phyloP scores from a whole-genome alignment of 2,329 filamentous ascomycete species.

The Venturiaceae sp. region DNA sequence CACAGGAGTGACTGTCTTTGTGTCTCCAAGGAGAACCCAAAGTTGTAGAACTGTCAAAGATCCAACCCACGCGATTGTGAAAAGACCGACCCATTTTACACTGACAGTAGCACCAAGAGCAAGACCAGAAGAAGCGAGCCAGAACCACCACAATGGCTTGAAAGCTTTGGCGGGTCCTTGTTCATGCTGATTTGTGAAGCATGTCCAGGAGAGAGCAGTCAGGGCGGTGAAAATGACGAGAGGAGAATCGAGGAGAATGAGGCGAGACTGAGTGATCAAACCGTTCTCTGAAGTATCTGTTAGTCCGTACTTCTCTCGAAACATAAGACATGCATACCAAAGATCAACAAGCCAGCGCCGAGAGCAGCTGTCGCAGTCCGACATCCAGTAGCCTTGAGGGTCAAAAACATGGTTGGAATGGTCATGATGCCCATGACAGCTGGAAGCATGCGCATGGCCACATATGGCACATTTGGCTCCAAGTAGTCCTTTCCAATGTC shows the following conservation, averaged over 20 bases:
- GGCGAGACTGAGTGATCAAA: constrained; percentile 83
- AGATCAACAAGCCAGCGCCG: constrained; percentile 80
- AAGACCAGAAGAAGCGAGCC: constrained; percentile 78
- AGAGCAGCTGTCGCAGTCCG: constrained; percentile 75
- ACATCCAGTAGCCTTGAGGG: constrained; percentile 82
- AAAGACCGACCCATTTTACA: constrained; percentile 98
- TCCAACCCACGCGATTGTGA: constrained; percentile 98
- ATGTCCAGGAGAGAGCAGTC: constrained; percentile 80
- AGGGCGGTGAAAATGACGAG: constrained; percentile 88
- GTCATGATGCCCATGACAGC: constrained; percentile 81
- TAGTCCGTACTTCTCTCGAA: constrained; percentile 8
- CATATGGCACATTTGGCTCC: constrained; percentile 89
- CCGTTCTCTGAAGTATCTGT: constrained; percentile 64
- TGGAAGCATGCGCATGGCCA: constrained; percentile 91
- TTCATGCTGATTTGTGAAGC: constrained; percentile 95
- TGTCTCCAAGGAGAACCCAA: constrained; percentile 89
- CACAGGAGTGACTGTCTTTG: constrained; percentile 71
- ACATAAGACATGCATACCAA: constrained; percentile 50
- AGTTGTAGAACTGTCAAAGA: constrained; percentile 82
- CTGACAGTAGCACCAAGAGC: constrained; percentile 83
- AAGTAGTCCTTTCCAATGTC: constrained; percentile 98
- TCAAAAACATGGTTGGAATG: constrained; percentile 89
- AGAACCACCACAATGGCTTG: constrained; percentile 92
- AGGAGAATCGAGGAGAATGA: constrained; percentile 94
- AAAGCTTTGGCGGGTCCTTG: constrained; percentile 84